These are phyloP conservation scores for Vaccinium darrowii DNA, from an alignment of 148 eudicot species.

Conservation along the genomic window DNA sequence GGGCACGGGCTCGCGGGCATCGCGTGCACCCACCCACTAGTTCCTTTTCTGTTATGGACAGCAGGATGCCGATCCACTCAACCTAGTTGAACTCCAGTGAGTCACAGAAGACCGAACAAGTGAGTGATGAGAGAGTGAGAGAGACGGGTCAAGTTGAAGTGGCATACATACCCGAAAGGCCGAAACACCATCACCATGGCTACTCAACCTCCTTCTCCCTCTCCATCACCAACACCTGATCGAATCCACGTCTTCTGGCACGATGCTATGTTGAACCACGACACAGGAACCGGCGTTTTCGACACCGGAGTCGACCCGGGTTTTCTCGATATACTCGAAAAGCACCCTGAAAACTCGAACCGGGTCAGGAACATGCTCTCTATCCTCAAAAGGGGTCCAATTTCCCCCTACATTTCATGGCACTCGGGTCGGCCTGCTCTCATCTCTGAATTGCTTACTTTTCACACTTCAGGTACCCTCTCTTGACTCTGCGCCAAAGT, in stretches of 20 bases:
- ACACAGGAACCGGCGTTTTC: slow-evolving; percentile 71
- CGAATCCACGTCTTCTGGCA: slow-evolving; percentile 77
- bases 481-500: neutral
- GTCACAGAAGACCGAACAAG: no score
- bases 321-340: slow-evolving; percentile 77
- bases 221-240: slow-evolving; percentile 3
- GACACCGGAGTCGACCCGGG: slow-evolving; percentile 76
- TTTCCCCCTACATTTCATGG: slow-evolving; percentile 68
- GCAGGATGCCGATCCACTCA: no score
- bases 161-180: neutral
- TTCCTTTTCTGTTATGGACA: no score
- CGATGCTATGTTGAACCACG: slow-evolving; percentile 75
- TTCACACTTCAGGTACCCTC: slow-evolving; percentile 68
- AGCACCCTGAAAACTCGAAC: slow-evolving; percentile 83
- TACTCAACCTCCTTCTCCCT: neutral
- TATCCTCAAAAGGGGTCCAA: slow-evolving; percentile 78
- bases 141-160: neutral
- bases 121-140: neutral
- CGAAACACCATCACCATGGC: neutral
- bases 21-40: no score
- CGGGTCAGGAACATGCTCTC: slow-evolving; percentile 81
- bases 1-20: no score
- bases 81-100: no score
- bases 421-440: slow-evolving; percentile 66
- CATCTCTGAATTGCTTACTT: slow-evolving; percentile 56